phyloP scores from a whole-genome alignment of 2,329 filamentous ascomycete species.

The Trichoderma afroharzianum region DNA sequence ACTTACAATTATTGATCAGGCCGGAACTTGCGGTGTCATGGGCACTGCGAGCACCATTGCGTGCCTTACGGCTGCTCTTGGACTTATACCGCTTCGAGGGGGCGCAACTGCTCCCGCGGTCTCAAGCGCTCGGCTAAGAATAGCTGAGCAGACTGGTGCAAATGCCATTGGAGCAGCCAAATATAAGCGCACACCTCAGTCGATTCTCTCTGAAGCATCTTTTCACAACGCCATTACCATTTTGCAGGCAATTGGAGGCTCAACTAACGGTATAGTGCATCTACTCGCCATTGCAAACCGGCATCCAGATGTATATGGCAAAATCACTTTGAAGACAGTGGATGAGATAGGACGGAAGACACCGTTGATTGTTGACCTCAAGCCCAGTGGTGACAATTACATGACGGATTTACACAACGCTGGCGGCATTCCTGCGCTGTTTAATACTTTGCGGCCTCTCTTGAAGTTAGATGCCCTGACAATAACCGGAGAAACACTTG shows the following conservation, averaged over 20 bases:
- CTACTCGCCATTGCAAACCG: conserved; percentile 81
- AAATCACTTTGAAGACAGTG: conserved; percentile 71
- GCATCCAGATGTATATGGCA: conserved; percentile 58
- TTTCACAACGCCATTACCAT: conserved; percentile 86
- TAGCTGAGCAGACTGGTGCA: conserved; percentile 69
- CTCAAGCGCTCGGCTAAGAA: conserved; percentile 73
- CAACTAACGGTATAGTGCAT: conserved; percentile 81
- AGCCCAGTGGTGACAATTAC: conserved; percentile 81
- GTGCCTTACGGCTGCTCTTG: conserved; percentile 75
- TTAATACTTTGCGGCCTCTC: conserved; percentile 73
- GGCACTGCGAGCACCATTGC: conserved; percentile 91
- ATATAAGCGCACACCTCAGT: conserved; percentile 63
- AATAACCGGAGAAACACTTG: conserved; percentile 79
- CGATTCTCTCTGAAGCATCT: conserved; percentile 67
- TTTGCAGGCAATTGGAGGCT: conserved; percentile 80
- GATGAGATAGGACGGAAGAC: conserved; percentile 74
- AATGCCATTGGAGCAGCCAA: conserved; percentile 65
- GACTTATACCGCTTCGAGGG: conserved; percentile 67
- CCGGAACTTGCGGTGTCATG: conserved; percentile 86
- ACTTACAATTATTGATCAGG: conserved; percentile 31
- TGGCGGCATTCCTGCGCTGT: conserved; percentile 70
- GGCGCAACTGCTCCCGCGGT: conserved; percentile 77
- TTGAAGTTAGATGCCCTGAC: conserved; percentile 75
- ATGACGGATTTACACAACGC: conserved; percentile 90
- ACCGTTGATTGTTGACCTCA: conserved; percentile 77